Conservation (phyloP, 2,329 filamentous ascomycete genomes). For the Stagonosporopsis rhizophila region DNA sequence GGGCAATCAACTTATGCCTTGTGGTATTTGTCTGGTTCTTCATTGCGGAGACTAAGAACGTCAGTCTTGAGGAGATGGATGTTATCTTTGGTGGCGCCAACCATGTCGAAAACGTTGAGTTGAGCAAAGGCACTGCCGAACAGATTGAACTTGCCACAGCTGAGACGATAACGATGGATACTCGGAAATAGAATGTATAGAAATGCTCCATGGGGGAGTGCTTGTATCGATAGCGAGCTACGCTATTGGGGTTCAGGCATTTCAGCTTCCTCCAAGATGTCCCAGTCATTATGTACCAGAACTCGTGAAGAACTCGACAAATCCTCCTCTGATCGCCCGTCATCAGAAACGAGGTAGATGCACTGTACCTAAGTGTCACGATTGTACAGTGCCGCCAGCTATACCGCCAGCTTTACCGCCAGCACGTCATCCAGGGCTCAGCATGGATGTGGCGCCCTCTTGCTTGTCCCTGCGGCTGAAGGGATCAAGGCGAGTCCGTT, state of each 20-base stretch:
- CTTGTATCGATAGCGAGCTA: not conserved
- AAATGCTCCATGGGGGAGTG: not conserved
- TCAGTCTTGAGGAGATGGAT: slow-evolving; percentile 4
- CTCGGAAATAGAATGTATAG: not conserved
- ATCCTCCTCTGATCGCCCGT: not conserved
- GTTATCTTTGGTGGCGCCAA: not conserved
- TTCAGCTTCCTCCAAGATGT: not conserved
- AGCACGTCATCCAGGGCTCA: not conserved
- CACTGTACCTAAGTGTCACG: not conserved
- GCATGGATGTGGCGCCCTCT: not conserved
- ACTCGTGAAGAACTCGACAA: not conserved
- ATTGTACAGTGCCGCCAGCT: not conserved
- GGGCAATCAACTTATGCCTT: not conserved
- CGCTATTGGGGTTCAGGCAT: no score
- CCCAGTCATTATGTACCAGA: not conserved
- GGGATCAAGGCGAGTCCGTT: not conserved
- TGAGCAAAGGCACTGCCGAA: not conserved
- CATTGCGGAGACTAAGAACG: slow-evolving; percentile 5
- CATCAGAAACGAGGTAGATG: not conserved
- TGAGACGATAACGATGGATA: not conserved
- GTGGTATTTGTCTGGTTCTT: slow-evolving; percentile 1
- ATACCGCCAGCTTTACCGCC: not conserved
- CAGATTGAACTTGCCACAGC: slow-evolving; percentile 1
- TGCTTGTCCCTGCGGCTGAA: not conserved
- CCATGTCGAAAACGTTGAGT: slow-evolving; percentile 5